These are phyloP conservation scores for Paraphaeosphaeria sporulosa DNA, from an alignment of 2,329 filamentous ascomycete genomes.

Conservation along the genomic window DNA sequence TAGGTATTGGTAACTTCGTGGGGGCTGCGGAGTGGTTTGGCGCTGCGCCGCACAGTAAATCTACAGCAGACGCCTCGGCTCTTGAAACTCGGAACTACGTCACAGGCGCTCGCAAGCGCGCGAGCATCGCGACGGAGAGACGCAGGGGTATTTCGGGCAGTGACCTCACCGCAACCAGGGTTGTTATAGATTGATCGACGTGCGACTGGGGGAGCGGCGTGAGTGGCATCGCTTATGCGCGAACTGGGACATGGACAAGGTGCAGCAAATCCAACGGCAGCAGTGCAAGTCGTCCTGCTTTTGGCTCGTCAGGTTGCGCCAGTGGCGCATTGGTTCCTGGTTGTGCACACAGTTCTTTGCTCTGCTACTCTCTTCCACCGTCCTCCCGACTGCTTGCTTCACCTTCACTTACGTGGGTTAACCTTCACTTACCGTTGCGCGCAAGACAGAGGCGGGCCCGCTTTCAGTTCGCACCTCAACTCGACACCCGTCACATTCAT, in stretches of 20 bases:
- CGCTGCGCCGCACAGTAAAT: background rate
- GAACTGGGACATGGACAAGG: background rate
- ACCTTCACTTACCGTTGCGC: slow-evolving; percentile 10
- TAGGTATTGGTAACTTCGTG: too few relatives aligned
- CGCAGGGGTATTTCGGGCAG: background rate
- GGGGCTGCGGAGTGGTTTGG: background rate
- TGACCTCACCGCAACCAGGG: background rate
- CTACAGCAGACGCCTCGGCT: background rate
- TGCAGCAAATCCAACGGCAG: slow-evolving; percentile 6
- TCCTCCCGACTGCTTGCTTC: background rate
- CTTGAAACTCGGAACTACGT: background rate
- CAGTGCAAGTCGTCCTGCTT: background rate
- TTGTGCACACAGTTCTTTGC: background rate
- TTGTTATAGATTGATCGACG: background rate
- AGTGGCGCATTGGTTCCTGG: background rate
- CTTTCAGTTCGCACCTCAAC: background rate
- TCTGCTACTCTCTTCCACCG: background rate
- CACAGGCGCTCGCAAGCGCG: background rate
- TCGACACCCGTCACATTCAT: slow-evolving; percentile 14
- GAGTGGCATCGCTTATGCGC: slow-evolving; percentile 9
- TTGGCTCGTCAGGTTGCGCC: background rate
- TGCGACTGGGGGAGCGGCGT: background rate
- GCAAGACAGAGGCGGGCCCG: background rate
- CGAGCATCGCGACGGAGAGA: background rate
- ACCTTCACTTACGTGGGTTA: background rate